Base-by-base conservation (phyloP, 2,329 filamentous ascomycete species). In the Rhytidhysteron rufulum region DNA sequence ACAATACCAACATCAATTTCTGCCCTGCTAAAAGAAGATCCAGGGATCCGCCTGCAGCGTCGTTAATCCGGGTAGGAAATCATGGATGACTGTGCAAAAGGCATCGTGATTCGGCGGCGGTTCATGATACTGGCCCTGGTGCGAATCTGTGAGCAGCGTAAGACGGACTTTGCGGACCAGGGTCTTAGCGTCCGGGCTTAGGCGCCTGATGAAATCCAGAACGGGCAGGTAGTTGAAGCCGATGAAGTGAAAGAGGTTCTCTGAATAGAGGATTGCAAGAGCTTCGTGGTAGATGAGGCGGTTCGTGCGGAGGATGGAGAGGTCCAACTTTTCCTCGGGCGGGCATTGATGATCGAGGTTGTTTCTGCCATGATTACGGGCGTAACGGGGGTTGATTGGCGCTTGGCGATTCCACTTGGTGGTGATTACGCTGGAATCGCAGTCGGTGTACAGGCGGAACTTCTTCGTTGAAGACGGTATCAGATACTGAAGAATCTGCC, bases 381-480 rank as follows among this genome's bases (percentile, higher is more conserved):
- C 13, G n/a, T n/a, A n/a, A n/a, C n/a, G n/a, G 7, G 22, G 9
- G 18, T 13, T 30, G 21, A 31, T 36, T 18, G 54, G 54, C 42
- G 55, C 58, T 38, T 61, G 57, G 35, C 54, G 54, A 40, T 62
- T 64, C 57, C 57, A 65, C 38, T 58, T 63, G 39, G 59, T 59
- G 48, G 63, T 66, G 37, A 73, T 50, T 8, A 53, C 54, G 15
- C 51, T 60, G 6, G 63, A 49, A 18, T 68, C 63, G 45, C 67
- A 67, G 49, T 70, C 63, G 22, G 69, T 73, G 50, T 69, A 68
- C 43, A 75, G 59, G 10, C 70, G 62, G 43, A 73, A 69, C 16
- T 70, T 65, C 29, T 65, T 68, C 42, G 62, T 60, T 11, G 60
- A 60, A 19, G 57, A 60, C 4, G 63, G 63, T 11, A 67, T 48